Conservation (phyloP, 768 basidiomycete genomes). For the Leccinum subgranulosum region DNA sequence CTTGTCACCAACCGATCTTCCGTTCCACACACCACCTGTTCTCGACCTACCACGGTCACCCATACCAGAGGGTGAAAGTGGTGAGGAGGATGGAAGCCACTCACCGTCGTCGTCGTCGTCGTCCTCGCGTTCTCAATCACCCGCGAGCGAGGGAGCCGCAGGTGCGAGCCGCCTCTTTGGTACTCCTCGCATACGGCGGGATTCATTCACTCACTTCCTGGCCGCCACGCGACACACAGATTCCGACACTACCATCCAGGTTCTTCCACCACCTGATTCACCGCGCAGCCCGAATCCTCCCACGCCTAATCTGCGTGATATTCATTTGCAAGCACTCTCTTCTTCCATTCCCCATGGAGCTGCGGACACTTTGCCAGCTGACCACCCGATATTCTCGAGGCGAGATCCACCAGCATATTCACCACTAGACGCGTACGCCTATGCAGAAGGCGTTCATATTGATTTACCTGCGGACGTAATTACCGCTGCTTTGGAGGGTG, state of each 20-base stretch:
- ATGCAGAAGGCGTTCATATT: slow-evolving; percentile 87
- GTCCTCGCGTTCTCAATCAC: slow-evolving; percentile 58
- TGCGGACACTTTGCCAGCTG: slow-evolving; percentile 28
- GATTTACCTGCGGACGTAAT: slow-evolving; percentile 93
- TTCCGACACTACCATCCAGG: slow-evolving; percentile 64
- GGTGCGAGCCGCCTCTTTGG: slow-evolving; percentile 84
- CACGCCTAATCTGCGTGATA: slow-evolving; percentile 81
- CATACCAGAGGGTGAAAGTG: slow-evolving; percentile 17
- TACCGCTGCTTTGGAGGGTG: slow-evolving; percentile 81
- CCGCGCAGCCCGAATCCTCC: slow-evolving; percentile 77
- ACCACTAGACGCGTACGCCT: slow-evolving; percentile 80
- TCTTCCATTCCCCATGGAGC: slow-evolving; percentile 14
- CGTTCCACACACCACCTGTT: slow-evolving; percentile 55
- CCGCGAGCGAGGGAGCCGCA: slow-evolving; percentile 51
- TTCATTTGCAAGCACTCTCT: slow-evolving; percentile 66
- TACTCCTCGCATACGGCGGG: slow-evolving; percentile 63
- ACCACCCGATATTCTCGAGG: slow-evolving; percentile 39
- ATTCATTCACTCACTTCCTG: slow-evolving; percentile 64
- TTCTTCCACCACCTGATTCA: slow-evolving; percentile 78
- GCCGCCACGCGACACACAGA: slow-evolving; percentile 59
- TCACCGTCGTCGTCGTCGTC: slow-evolving; percentile 20
- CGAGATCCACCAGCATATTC: slow-evolving; percentile 85
- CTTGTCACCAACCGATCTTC: slow-evolving; percentile 60
- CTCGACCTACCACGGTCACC: slow-evolving; percentile 46
- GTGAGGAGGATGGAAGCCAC: slow-evolving; percentile 24